Conservation (phyloP, 2,329 filamentous ascomycete species). For the Cladorrhinum sp. region DNA sequence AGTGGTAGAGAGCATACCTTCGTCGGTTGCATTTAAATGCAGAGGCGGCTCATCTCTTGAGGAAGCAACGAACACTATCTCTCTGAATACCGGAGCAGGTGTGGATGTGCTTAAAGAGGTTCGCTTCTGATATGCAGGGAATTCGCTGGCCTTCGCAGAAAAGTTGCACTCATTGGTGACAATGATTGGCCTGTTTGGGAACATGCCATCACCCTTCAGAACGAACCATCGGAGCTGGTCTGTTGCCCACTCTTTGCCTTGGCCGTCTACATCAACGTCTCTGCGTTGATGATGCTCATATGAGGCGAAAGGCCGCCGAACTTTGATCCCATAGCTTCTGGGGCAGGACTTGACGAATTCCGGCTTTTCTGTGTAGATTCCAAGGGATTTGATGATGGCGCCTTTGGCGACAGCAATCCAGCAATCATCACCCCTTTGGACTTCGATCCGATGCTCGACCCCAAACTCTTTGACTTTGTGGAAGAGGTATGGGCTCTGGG, state of each 20-base stretch:
- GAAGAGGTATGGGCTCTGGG: conserved; percentile 24
- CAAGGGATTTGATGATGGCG: conserved; percentile 28
- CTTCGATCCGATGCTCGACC: conserved; percentile 17
- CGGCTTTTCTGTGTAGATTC: conserved; percentile 27
- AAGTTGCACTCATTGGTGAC: conserved; percentile 25
- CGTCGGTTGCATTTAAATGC: conserved; percentile 17
- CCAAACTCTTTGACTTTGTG: conserved; percentile 21
- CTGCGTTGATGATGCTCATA: conserved; percentile 18
- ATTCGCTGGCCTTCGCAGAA: conserved; percentile 20
- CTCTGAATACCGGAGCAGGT: conserved; percentile 16
- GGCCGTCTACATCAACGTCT: conserved; percentile 18
- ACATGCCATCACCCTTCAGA: conserved; percentile 25
- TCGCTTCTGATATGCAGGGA: conserved; percentile 5
- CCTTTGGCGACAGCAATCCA: conserved; percentile 30
- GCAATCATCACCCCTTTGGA: conserved; percentile 26
- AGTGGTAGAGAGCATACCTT: conserved; percentile 11
- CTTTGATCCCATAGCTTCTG: conserved; percentile 26
- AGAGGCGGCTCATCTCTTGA: conserved; percentile 18
- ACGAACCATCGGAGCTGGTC: conserved; percentile 29
- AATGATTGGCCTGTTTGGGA: conserved; percentile 21
- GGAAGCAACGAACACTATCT: conserved; percentile 26
- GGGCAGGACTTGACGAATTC: conserved; percentile 19
- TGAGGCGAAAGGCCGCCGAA: conserved; percentile 17
- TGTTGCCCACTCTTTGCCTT: conserved; percentile 25
- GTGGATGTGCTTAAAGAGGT: neutral